phyloP scores from a whole-genome alignment of 2,329 filamentous ascomycete species.

The Onygenales sp. region DNA sequence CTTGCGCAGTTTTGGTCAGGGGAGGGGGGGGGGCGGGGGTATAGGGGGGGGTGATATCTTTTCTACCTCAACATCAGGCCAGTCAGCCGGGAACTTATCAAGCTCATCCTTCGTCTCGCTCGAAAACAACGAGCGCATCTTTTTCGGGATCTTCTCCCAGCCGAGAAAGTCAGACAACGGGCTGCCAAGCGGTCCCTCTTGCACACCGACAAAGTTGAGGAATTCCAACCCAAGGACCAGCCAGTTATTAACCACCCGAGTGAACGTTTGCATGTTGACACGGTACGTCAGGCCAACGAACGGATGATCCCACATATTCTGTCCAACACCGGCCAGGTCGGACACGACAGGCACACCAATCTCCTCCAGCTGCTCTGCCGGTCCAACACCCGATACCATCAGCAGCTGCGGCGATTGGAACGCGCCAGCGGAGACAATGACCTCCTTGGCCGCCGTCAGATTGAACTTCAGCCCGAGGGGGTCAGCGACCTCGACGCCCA shows the following conservation, averaged over 20 bases:
- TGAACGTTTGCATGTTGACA: conserved; percentile 16
- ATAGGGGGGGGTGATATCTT: too few relatives aligned
- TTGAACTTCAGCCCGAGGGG: conserved; percentile 29
- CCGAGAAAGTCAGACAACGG: conserved; percentile 20
- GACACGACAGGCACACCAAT: conserved; percentile 19
- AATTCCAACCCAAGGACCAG: conserved; percentile 11
- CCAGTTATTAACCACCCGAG: conserved; percentile 11
- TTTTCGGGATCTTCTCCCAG: conserved; percentile 24
- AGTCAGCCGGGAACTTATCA: conserved; percentile 24
- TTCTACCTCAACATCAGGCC: conserved; percentile 25
- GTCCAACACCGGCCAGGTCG: conserved; percentile 25
- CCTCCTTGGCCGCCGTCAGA: conserved; percentile 40
- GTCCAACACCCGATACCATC: conserved; percentile 43
- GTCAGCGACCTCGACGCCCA: conserved; percentile 40
- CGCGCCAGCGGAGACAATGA: conserved; percentile 40
- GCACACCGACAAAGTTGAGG: conserved; percentile 7
- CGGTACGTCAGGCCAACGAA: conserved; percentile 21
- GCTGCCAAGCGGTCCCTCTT: conserved; percentile 16
- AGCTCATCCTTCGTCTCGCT: conserved; percentile 13
- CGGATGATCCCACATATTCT: conserved; percentile 28
- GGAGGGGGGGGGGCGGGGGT: too few relatives aligned
- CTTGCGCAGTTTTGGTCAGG: background rate
- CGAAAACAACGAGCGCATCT: conserved; percentile 14
- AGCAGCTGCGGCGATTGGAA: conserved; percentile 47
- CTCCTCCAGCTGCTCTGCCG: conserved; percentile 16